Percentiles rank a stretch among this genome's conserved stretches.
These are phyloP conservation scores for Plantago coronopus DNA, from an alignment of 305 asterid genomes.

Conservation along the genomic window DNA sequence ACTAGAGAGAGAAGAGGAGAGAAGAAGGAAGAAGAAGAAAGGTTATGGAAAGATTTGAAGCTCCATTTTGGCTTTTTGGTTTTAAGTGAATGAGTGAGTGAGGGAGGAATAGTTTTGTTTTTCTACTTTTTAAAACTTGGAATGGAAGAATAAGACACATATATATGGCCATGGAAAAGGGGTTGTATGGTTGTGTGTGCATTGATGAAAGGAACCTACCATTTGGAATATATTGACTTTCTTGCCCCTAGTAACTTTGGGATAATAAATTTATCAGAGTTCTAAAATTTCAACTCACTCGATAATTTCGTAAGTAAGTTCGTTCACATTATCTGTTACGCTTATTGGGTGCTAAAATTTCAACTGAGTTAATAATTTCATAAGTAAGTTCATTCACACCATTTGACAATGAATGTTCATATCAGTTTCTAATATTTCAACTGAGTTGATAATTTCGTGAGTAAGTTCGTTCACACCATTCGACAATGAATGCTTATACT, in stretches of 20 bases:
- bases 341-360: too few relatives aligned
- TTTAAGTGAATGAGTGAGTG: constrained; percentile 5
- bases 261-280: too few relatives aligned
- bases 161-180: constrained; percentile 11
- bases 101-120: not conserved
- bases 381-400: too few relatives aligned
- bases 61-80: constrained; percentile 3
- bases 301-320: too few relatives aligned
- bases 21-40: constrained; percentile 26
- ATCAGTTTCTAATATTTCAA: too few relatives aligned
- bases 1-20: constrained; percentile 26
- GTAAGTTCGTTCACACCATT: too few relatives aligned
- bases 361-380: too few relatives aligned
- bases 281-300: too few relatives aligned
- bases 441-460: too few relatives aligned
- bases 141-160: constrained; percentile 10
- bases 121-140: not conserved
- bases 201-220: constrained; percentile 12
- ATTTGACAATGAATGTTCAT: too few relatives aligned
- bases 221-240: constrained; percentile 13
- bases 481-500: too few relatives aligned
- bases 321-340: too few relatives aligned
- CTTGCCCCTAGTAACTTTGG: not conserved
- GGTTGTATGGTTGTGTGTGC: constrained; percentile 15
- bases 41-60: constrained; percentile 19